A percentile compares a stretch with the other conserved stretches of the same genome.
phyloP scores from a whole-genome alignment of 257 asterid species.

The Nicotiana sylvestris region DNA sequence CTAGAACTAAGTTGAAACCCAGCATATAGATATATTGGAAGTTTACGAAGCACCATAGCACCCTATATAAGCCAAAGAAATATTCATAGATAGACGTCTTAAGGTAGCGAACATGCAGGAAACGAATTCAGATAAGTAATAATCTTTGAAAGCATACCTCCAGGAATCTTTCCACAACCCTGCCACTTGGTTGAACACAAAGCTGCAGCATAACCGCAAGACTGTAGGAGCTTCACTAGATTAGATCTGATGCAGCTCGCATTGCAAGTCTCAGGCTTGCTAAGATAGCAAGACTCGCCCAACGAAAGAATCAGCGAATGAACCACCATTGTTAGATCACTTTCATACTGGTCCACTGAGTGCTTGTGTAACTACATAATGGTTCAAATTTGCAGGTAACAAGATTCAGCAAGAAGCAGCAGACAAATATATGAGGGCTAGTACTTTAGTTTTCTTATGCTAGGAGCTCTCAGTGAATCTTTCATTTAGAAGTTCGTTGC shows the following conservation, averaged over 20 bases:
- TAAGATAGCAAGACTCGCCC: conserved; percentile 19
- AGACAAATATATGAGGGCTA: neutral
- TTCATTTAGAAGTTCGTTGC: neutral
- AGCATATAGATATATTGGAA: neutral
- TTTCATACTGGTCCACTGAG: conserved; percentile 34
- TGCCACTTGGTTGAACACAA: conserved; percentile 47
- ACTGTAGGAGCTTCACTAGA: conserved; percentile 40
- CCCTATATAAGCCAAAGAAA: neutral
- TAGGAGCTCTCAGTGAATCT: neutral
- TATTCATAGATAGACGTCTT: neutral
- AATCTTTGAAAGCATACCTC: conserved; percentile 26
- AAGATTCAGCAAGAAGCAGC: neutral
- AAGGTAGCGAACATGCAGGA: neutral
- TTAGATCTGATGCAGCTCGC: conserved; percentile 38
- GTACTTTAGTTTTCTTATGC: neutral
- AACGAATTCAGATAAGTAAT: neutral
- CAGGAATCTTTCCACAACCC: conserved; percentile 37
- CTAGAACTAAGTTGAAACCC: neutral
- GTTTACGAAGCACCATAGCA: too few relatives aligned
- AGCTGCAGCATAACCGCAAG: conserved; percentile 46
- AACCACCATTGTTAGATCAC: conserved; percentile 33
- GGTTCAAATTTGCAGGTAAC: neutral
- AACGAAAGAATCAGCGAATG: conserved; percentile 42
- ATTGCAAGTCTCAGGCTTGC: conserved; percentile 31
- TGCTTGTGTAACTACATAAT: conserved; percentile 30